Conservation (phyloP, 371 early-diverging fungal species). For the Choanephora cucurbitarum region DNA sequence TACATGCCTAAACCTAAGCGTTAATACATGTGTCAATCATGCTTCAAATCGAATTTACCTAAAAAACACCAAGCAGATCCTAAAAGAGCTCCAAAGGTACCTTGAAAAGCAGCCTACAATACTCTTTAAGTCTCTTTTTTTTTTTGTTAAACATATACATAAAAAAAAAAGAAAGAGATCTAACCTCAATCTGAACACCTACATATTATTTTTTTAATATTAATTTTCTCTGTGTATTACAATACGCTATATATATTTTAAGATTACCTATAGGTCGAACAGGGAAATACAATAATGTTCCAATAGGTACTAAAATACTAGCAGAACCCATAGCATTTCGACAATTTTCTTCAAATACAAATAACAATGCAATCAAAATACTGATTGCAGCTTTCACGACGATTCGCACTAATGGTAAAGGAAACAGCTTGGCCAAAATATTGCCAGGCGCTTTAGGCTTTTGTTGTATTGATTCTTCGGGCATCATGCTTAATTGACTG, state of each 20-base stretch:
- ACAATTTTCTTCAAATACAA: slow-evolving; percentile 18
- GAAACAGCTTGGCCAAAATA: slow-evolving; percentile 15
- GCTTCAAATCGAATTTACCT: slow-evolving; percentile 9
- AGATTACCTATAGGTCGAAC: slow-evolving; percentile 23
- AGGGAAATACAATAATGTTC: slow-evolving; percentile 24
- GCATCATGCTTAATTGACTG: not conserved
- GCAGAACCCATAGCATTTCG: slow-evolving; percentile 20
- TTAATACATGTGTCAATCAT: not conserved
- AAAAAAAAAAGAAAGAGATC: not conserved
- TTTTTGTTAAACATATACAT: not conserved
- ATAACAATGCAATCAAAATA: slow-evolving; percentile 16
- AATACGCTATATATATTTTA: not conserved
- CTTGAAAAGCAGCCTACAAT: slow-evolving; percentile 16
- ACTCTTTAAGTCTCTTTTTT: not conserved
- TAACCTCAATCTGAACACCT: slow-evolving; percentile 32
- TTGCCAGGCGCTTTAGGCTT: not conserved
- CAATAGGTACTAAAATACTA: slow-evolving; percentile 22
- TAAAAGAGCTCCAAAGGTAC: slow-evolving; percentile 18
- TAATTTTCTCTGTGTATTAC: not conserved
- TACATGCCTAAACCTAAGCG: slow-evolving; percentile 29
- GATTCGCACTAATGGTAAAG: slow-evolving; percentile 13
- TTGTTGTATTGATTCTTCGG: not conserved
- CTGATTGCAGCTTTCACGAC: slow-evolving; percentile 21
- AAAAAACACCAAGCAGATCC: slow-evolving; percentile 28
- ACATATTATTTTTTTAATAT: not conserved